phyloP scores from a whole-genome alignment of 257 asterid species.

The Jasminum sambac region DNA sequence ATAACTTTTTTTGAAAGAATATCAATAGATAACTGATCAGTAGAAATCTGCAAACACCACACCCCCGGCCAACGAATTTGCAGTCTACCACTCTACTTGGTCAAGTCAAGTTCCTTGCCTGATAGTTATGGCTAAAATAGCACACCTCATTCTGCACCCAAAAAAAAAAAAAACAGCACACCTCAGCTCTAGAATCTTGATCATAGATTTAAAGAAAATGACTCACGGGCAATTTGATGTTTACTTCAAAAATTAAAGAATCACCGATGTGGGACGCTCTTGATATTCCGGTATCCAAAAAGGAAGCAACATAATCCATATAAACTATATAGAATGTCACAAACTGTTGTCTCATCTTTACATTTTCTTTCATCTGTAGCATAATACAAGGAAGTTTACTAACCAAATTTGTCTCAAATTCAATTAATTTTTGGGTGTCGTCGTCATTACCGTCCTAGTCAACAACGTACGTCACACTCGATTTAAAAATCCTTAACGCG shows the following conservation, averaged over 20 bases:
- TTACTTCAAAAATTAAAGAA: not conserved
- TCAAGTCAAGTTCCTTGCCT: too few species aligned
- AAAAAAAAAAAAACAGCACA: not conserved
- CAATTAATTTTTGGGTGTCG: constrained; percentile 16
- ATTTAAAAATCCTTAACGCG: constrained; percentile 37
- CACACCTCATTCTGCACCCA: too few species aligned
- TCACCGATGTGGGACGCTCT: constrained; percentile 1
- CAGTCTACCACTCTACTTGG: too few species aligned
- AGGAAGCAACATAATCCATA: constrained; percentile 23
- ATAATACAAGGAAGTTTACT: not conserved
- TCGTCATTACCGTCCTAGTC: constrained; percentile 21
- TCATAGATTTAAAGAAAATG: constrained; percentile 13
- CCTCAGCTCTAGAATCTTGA: constrained; percentile 7
- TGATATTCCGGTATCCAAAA: constrained; percentile 26
- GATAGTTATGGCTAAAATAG: too few species aligned
- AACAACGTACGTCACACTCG: not conserved
- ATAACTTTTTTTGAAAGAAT: too few species aligned
- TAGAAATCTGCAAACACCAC: too few species aligned
- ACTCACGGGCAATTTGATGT: constrained; percentile 14
- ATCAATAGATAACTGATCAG: too few species aligned
- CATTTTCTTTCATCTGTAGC: not conserved
- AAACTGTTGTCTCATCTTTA: not conserved
- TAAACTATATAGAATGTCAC: constrained; percentile 7
- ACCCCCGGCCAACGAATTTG: too few species aligned
- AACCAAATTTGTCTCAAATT: constrained; percentile 1